Percentiles rank a stretch among this genome's conserved stretches.
Conservation (phyloP, 371 early-diverging fungal species). For the Mycotypha africana region DNA sequence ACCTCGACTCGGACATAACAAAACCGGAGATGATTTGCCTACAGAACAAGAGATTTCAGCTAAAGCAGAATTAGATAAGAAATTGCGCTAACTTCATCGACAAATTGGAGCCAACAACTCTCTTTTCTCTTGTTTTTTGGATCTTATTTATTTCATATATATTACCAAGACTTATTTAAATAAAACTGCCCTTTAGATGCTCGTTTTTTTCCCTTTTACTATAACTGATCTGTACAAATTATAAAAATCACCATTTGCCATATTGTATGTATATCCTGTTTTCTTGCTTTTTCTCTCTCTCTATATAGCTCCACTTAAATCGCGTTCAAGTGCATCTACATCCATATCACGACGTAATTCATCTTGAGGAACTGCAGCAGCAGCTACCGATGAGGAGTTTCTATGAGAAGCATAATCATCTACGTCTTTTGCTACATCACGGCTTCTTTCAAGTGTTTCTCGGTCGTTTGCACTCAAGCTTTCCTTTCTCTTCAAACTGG, state of each 20-base stretch:
- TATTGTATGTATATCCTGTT: too few species aligned
- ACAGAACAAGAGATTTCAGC: constrained; percentile 5
- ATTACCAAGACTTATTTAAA: neutral
- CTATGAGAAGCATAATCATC: constrained; percentile 1
- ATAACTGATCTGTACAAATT: too few species aligned
- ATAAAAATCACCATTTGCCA: too few species aligned
- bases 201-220: too few species aligned
- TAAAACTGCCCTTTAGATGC: neutral
- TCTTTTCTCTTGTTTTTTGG: too few species aligned
- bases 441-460: constrained; percentile 37
- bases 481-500: constrained; percentile 43
- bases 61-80: constrained; percentile 6
- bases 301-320: constrained; percentile 40
- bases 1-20: constrained; percentile 22
- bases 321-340: constrained; percentile 57
- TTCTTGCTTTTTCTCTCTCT: neutral
- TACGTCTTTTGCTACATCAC: constrained; percentile 22
- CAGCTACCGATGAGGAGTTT: constrained; percentile 12
- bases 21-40: constrained; percentile 19
- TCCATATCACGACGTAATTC: constrained; percentile 36
- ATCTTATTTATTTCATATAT: too few species aligned
- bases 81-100: neutral
- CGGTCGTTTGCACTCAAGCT: constrained; percentile 28
- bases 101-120: too few species aligned
- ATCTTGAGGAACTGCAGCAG: constrained; percentile 14